Base-by-base conservation (phyloP, 306 rosid genomes). In the Glycyrrhiza uralensis region DNA sequence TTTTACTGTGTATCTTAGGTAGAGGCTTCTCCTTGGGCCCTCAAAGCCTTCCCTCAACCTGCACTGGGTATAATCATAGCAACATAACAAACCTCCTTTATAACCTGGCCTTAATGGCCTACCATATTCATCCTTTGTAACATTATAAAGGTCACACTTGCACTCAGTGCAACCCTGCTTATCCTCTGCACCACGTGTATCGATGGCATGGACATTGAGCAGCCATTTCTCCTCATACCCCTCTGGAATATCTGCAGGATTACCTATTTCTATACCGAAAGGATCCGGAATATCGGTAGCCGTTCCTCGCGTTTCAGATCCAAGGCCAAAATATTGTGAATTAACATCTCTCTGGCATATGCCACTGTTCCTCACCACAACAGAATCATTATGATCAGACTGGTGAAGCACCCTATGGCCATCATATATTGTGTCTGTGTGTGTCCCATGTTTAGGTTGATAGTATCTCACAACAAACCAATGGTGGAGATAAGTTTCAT, bases 401-500 rank as follows among this genome's bases (percentile, higher is more conserved):
- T 59, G 0, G 0, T 33, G 13, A 60, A 51, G 70, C 1, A 56
- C 6, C 20, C 63, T 22, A 19, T 56, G 72, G 5, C 26, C 52
- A 61, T 72, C 74, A 33, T 71, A 9, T 4, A 23, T 49, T 7
- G 72, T 49, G 18, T 66, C 42, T 36, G 63, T 20, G 10, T 50
- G 65, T 49, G 24, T 17, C 22, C 17, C 32, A 12, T 66, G 39
- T 42, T 36, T 78, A n/a, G 33, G 66, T 29, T 61, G 62, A 41
- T 65, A 15, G 63, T 69, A 88, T 57, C 79, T 71, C 2, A 0
- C 19, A 24, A 89, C 17, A 72, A 29, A 20, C 96, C 96, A 92
- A 20, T 92, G 97, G 10, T 92, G 97, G 42, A 92, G 83, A 75
- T 89, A 92, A 60, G 94, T 85, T 74, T 92, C 92, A 1, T 86